Evolutionary conservation across 495 filamentous ascomycete genomes (phyloP).

Genomic region (Choiromyces venosus): DNA sequence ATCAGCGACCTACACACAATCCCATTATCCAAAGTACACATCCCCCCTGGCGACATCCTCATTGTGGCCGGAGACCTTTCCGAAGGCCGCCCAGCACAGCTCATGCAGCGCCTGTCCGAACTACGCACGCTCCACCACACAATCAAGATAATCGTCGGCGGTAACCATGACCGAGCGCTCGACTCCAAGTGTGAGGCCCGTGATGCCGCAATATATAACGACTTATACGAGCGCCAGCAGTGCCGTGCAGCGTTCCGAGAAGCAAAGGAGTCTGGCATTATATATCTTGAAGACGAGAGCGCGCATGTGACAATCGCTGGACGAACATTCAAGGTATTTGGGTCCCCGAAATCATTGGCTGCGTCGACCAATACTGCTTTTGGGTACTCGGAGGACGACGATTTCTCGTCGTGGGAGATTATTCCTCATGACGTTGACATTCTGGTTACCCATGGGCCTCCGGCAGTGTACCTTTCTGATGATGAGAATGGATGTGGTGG

Average conservation of each 20-base stretch:
- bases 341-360: conserved; percentile 18
- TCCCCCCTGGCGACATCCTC: conserved; percentile 75
- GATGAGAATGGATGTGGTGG: conserved; percentile 73
- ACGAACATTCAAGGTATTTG: conserved; percentile 23
- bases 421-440: conserved; percentile 73
- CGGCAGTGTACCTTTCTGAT: conserved; percentile 58
- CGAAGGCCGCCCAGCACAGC: conserved; percentile 63
- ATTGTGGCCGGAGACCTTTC: conserved; percentile 84
- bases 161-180: conserved; percentile 83
- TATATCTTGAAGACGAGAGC: conserved; percentile 46
- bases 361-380: conserved; percentile 3
- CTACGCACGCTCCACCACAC: conserved; percentile 63
- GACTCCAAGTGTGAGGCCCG: conserved; percentile 47
- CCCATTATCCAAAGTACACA: conserved; percentile 44
- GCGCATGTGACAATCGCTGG: conserved; percentile 33
- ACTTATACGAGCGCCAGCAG: conserved; percentile 14
- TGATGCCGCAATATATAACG: background rate
- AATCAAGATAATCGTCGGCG: conserved; percentile 74
- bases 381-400: background rate
- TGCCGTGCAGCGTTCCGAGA: conserved; percentile 14
- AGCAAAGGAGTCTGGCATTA: conserved; percentile 39
- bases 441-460: conserved; percentile 75
- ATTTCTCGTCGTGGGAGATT: conserved; percentile 46
- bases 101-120: conserved; percentile 77
- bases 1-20: conserved; percentile 6